A percentile compares a stretch with the other conserved stretches of the same genome.
These are phyloP conservation scores for Echria macrotheca DNA, from an alignment of 495 filamentous ascomycete genomes.

Conservation along the genomic window DNA sequence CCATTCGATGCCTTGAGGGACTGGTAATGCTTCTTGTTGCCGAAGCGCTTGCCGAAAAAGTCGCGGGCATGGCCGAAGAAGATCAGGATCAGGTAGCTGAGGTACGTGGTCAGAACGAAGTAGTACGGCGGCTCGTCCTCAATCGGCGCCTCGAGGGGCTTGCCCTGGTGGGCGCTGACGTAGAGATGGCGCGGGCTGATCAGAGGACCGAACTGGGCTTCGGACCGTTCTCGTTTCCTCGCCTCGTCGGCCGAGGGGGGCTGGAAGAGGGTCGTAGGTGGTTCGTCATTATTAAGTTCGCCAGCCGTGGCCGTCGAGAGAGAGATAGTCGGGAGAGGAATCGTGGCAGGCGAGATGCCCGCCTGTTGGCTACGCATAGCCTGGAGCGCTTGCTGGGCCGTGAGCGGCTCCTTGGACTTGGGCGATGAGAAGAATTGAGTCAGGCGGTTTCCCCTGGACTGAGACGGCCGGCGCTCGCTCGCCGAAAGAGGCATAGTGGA, in stretches of 20 bases:
- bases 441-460: conserved; percentile 52
- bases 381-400: conserved; percentile 54
- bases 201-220: conserved; percentile 90
- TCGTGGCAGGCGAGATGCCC: conserved; percentile 55
- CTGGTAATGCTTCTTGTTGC: conserved; percentile 69
- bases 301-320: conserved; percentile 83
- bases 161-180: conserved; percentile 71
- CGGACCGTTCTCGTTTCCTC: conserved; percentile 63
- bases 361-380: conserved; percentile 51
- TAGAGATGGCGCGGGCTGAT: conserved; percentile 75
- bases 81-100: conserved; percentile 94
- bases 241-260: conserved; percentile 86
- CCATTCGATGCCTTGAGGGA: conserved; percentile 79
- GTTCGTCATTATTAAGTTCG: conserved; percentile 61
- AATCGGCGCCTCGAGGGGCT: conserved; percentile 71
- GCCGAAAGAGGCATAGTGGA: conserved; percentile 34
- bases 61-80: conserved; percentile 92
- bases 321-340: conserved; percentile 87
- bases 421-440: conserved; percentile 61
- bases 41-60: conserved; percentile 96
- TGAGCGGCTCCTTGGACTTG: conserved; percentile 56
- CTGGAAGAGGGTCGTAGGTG: conserved; percentile 78
- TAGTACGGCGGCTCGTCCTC: conserved; percentile 97
- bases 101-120: conserved; percentile 92
- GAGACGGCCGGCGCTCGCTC: conserved; percentile 49